Evolutionary conservation across 2,329 filamentous ascomycete genomes (phyloP).

Genomic region (Apiospora aurea): DNA sequence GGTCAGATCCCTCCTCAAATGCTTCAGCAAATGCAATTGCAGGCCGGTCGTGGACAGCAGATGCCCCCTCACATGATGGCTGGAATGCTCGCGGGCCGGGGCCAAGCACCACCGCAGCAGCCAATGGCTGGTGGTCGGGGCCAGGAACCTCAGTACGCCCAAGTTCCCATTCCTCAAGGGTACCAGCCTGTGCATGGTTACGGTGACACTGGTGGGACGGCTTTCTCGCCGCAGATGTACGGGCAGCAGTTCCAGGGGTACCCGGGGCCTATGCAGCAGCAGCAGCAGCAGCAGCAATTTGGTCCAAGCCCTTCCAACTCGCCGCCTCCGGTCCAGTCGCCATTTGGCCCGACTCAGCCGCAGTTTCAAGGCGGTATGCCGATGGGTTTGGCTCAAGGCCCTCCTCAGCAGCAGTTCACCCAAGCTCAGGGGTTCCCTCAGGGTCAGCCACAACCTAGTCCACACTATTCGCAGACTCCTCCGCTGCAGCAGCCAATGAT

Average conservation of each 20-base stretch:
- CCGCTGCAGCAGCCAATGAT: slow-evolving; percentile 22
- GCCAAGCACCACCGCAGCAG: background rate
- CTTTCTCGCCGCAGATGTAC: slow-evolving; percentile 37
- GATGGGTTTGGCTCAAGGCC: slow-evolving; percentile 19
- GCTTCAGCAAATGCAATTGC: slow-evolving; percentile 31
- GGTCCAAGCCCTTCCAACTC: background rate
- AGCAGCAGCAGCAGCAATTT: slow-evolving; percentile 22
- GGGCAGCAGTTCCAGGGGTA: slow-evolving; percentile 29
- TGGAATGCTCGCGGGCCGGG: slow-evolving; percentile 1
- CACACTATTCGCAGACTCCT: slow-evolving; percentile 8
- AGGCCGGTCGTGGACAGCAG: slow-evolving; percentile 30
- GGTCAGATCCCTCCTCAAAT: slow-evolving; percentile 29
- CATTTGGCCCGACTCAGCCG: slow-evolving; percentile 11
- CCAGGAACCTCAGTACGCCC: slow-evolving; percentile 36
- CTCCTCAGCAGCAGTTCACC: slow-evolving; percentile 26
- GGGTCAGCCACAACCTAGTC: background rate
- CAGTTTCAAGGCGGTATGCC: background rate
- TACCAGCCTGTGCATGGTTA: slow-evolving; percentile 45
- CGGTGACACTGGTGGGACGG: slow-evolving; percentile 35
- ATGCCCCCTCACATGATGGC: slow-evolving; percentile 28
- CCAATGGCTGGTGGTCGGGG: background rate
- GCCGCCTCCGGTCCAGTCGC: background rate
- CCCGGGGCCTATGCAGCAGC: slow-evolving; percentile 26
- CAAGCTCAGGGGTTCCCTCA: slow-evolving; percentile 21
- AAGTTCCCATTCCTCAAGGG: slow-evolving; percentile 42